These are phyloP conservation scores for Cardiospermum halicacabum DNA, from an alignment of 345 rosid genomes.

Conservation along the genomic window DNA sequence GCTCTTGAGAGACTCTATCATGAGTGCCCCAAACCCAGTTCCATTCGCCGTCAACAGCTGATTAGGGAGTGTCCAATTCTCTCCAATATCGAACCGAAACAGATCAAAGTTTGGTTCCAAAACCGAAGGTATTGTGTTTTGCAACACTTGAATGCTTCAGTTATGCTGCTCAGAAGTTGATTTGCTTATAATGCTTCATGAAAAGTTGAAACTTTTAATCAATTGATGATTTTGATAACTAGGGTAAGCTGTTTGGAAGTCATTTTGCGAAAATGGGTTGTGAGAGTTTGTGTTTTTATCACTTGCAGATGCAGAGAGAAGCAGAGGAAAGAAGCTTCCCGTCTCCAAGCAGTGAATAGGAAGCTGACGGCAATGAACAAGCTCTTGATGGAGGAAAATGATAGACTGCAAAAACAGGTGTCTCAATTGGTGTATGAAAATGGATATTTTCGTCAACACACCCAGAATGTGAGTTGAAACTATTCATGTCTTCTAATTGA, in stretches of 20 bases:
- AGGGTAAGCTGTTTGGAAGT: background rate
- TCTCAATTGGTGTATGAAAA: constrained; percentile 96
- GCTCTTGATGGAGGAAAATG: constrained; percentile 99
- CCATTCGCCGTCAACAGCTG: constrained; percentile 95
- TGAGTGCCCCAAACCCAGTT: constrained; percentile 98
- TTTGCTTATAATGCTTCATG: background rate
- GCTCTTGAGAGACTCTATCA: constrained; percentile 99
- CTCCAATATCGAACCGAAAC: constrained; percentile 97
- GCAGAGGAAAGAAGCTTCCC: constrained; percentile 98
- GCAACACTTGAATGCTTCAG: background rate
- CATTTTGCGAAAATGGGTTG: background rate
- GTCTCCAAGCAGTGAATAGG: constrained; percentile 96
- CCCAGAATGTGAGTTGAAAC: constrained; percentile 85
- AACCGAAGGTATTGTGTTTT: constrained; percentile 73
- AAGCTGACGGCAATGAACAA: constrained; percentile 97
- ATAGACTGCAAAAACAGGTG: constrained; percentile 99
- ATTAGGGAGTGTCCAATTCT: constrained; percentile 99
- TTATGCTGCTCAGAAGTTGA: background rate
- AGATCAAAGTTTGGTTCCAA: constrained; percentile 99
- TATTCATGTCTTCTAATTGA: too few species aligned
- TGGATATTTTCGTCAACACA: constrained; percentile 94
- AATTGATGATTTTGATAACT: background rate
- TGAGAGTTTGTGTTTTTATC: constrained; percentile 15
- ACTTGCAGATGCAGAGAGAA: constrained; percentile 88
- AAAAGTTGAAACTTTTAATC: background rate